Percentiles rank a stretch among this genome's conserved stretches.
Evolutionary conservation across 495 filamentous ascomycete genomes (phyloP).

Genomic region (Podospora comata): DNA sequence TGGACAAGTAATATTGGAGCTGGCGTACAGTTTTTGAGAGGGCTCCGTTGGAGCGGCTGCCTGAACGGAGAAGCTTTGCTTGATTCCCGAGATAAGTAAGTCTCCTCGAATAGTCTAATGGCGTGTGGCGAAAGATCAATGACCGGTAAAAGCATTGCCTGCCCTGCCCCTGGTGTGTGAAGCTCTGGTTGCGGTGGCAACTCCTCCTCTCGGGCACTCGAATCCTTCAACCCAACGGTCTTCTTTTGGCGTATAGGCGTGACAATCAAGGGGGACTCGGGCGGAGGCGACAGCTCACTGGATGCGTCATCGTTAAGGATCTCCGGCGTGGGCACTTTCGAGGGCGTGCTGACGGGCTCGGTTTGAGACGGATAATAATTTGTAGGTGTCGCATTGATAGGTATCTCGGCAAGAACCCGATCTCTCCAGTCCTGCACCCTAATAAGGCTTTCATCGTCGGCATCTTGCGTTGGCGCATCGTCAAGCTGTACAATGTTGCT

Average conservation of each 20-base stretch:
- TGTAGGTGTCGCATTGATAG: background rate
- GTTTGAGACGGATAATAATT: background rate
- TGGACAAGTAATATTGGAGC: background rate
- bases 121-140: conserved; percentile 10
- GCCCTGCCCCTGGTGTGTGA: background rate
- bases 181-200: background rate
- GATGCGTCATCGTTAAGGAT: background rate
- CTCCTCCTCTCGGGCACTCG: background rate
- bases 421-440: conserved; percentile 25
- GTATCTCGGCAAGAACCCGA: conserved; percentile 11
- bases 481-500: conserved; percentile 22
- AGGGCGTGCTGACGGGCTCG: conserved; percentile 12
- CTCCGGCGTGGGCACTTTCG: conserved; percentile 10
- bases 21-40: background rate
- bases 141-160: background rate
- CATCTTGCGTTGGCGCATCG: conserved; percentile 4
- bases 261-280: background rate
- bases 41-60: background rate
- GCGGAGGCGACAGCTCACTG: conserved; percentile 6
- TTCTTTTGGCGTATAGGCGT: conserved; percentile 1
- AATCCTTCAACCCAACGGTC: background rate
- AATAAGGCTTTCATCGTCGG: conserved; percentile 11
- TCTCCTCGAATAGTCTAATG: conserved; percentile 7
- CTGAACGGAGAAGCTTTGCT: background rate
- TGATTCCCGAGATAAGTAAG: background rate